Conservation (phyloP, 371 early-diverging fungal species). For the Saksenaea oblongispora region DNA sequence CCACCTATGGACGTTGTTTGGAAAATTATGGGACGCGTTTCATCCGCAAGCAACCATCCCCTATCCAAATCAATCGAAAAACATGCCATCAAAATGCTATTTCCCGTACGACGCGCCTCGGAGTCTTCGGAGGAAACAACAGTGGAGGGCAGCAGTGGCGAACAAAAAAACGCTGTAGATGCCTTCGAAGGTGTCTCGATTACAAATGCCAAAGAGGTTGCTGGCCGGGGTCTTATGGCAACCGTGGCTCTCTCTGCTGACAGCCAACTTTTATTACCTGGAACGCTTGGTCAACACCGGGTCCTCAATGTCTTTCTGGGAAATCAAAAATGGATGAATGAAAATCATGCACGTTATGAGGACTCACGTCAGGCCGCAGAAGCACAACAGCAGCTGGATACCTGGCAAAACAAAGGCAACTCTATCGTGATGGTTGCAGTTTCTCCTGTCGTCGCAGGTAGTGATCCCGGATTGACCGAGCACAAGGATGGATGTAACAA, state of each 20-base stretch:
- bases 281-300: slow-evolving; percentile 35
- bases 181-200: slow-evolving; percentile 52
- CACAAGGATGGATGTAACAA: slow-evolving; percentile 40
- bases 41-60: slow-evolving; percentile 47
- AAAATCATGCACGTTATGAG: slow-evolving; percentile 58
- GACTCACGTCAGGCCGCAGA: slow-evolving; percentile 39
- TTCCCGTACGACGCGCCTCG: not conserved
- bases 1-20: slow-evolving; percentile 24
- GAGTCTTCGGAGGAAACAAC: slow-evolving; percentile 4
- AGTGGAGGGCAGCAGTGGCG: slow-evolving; percentile 6
- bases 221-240: slow-evolving; percentile 70
- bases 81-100: slow-evolving; percentile 16
- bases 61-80: slow-evolving; percentile 45
- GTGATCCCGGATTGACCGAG: slow-evolving; percentile 1
- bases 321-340: slow-evolving; percentile 72
- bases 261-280: slow-evolving; percentile 22
- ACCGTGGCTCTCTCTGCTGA: slow-evolving; percentile 36
- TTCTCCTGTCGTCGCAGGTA: slow-evolving; percentile 35
- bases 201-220: slow-evolving; percentile 58
- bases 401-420: slow-evolving; percentile 66
- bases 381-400: slow-evolving; percentile 24
- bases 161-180: slow-evolving; percentile 21
- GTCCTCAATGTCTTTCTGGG: slow-evolving; percentile 62
- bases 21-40: slow-evolving; percentile 50
- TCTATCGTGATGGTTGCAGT: slow-evolving; percentile 65